Evolutionary conservation across 192 early-diverging fungal genomes (phyloP).

Genomic region (Backusella tuberculispora): DNA sequence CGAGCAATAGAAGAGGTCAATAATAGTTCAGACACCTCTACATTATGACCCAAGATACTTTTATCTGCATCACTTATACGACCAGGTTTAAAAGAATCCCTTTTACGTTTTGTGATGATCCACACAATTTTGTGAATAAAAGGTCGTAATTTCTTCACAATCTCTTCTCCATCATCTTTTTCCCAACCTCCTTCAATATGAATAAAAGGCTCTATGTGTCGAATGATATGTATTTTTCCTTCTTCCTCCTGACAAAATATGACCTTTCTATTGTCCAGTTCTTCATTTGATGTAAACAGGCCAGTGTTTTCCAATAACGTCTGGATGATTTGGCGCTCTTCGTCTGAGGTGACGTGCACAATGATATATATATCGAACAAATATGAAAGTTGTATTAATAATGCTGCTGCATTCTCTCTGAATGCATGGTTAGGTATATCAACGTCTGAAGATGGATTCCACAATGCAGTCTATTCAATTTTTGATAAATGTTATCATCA

Average conservation of each 20-base stretch:
- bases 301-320: slow-evolving; percentile 46
- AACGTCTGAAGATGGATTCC: slow-evolving; percentile 79
- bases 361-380: slow-evolving; percentile 61
- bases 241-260: slow-evolving; percentile 71
- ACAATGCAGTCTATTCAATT: slow-evolving; percentile 63
- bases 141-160: slow-evolving; percentile 31
- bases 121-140: slow-evolving; percentile 40
- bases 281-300: slow-evolving; percentile 3
- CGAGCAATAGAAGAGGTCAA: slow-evolving; percentile 31
- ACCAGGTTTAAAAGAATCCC: slow-evolving; percentile 31
- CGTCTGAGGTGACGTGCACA: slow-evolving; percentile 52
- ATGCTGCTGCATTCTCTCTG: slow-evolving; percentile 55
- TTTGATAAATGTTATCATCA: neutral
- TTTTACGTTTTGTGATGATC: slow-evolving; percentile 36
- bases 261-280: slow-evolving; percentile 66
- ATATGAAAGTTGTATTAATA: slow-evolving; percentile 55
- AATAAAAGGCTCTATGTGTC: slow-evolving; percentile 64
- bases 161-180: slow-evolving; percentile 43
- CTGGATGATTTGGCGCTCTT: slow-evolving; percentile 61
- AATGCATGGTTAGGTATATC: slow-evolving; percentile 73
- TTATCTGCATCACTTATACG: slow-evolving; percentile 28
- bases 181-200: slow-evolving; percentile 68
- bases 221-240: slow-evolving; percentile 70
- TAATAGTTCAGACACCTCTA: slow-evolving; percentile 33
- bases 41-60: slow-evolving; percentile 36